These are phyloP conservation scores for Cutaneotrichosporon sp. DNA, from an alignment of 1,284 basidiomycete species.

Conservation along the genomic window DNA sequence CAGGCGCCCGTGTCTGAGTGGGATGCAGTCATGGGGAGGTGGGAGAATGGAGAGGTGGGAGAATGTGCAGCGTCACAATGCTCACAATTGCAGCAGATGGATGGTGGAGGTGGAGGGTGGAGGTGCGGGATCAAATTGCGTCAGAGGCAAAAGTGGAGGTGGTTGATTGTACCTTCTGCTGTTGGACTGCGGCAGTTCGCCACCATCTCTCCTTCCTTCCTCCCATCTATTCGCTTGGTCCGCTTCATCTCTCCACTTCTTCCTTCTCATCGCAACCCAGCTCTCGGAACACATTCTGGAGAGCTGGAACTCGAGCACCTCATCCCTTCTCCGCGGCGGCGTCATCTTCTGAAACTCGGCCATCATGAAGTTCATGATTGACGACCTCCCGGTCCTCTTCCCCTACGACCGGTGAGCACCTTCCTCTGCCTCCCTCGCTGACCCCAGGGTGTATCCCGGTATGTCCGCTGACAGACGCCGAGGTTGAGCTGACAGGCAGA, in stretches of 20 bases:
- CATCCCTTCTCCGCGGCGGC: background rate
- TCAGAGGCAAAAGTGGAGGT: constrained; percentile 4
- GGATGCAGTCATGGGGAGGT: background rate
- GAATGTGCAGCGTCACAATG: background rate
- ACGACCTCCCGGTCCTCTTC: constrained; percentile 85
- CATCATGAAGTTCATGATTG: constrained; percentile 92
- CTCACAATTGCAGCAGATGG: background rate
- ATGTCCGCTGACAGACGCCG: constrained; percentile 1
- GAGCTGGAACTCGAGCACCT: background rate
- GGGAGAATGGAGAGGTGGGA: no score
- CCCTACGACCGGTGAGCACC: constrained; percentile 70
- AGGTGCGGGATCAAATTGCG: background rate
- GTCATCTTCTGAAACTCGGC: background rate
- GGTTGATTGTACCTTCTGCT: background rate
- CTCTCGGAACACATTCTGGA: background rate
- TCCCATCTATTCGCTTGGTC: no score
- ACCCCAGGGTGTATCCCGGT: constrained; percentile 43
- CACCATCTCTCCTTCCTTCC: no score
- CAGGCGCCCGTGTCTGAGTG: background rate
- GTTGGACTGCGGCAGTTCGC: background rate
- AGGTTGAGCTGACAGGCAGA: constrained; percentile 58
- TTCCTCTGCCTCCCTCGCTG: constrained; percentile 10
- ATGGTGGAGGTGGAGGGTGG: background rate
- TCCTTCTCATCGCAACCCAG: background rate
- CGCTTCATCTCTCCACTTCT: background rate